These are phyloP conservation scores for Teratosphaeria gauchensis DNA, from an alignment of 2,329 filamentous ascomycete genomes.

Conservation along the genomic window DNA sequence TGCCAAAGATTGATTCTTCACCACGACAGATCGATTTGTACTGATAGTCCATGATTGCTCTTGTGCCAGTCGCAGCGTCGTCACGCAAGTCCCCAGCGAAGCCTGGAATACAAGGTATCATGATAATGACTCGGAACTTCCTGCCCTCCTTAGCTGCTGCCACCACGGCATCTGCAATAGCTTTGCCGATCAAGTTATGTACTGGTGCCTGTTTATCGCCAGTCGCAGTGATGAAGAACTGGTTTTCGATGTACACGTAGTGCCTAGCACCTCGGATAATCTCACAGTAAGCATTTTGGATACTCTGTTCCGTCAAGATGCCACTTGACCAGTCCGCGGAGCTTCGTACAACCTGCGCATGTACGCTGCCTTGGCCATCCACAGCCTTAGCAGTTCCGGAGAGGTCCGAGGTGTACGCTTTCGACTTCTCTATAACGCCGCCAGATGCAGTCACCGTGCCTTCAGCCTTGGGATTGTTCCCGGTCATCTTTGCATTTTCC, in stretches of 20 bases:
- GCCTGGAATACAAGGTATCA: conserved; percentile 86
- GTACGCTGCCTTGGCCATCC: conserved; percentile 57
- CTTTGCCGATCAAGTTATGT: conserved; percentile 74
- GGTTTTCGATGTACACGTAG: conserved; percentile 95
- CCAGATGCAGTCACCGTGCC: conserved; percentile 23
- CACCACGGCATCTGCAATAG: conserved; percentile 86
- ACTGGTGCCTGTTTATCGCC: conserved; percentile 79
- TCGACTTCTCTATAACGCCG: conserved; percentile 21
- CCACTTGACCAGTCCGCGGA: conserved; percentile 92
- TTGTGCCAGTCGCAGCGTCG: conserved; percentile 71
- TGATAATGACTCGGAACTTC: conserved; percentile 81
- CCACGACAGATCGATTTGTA: conserved; percentile 93
- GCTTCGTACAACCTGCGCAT: conserved; percentile 79
- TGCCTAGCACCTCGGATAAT: conserved; percentile 81
- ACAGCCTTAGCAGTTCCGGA: conserved; percentile 10
- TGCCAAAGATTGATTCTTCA: conserved; percentile 79
- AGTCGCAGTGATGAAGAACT: conserved; percentile 92
- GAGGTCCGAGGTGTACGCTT: conserved; percentile 16
- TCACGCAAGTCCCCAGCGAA: conserved; percentile 86
- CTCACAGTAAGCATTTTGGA: conserved; percentile 78
- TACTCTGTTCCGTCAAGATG: conserved; percentile 73
- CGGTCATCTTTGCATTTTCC: conserved; percentile 23
- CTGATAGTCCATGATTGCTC: conserved; percentile 97
- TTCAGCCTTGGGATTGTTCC: conserved; percentile 24
- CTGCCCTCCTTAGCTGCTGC: conserved; percentile 69